Evolutionary conservation across 805 yeast species (phyloP), one percentile per base, ranked within the genome.

Genomic region (Torulaspora maleeae): DNA sequence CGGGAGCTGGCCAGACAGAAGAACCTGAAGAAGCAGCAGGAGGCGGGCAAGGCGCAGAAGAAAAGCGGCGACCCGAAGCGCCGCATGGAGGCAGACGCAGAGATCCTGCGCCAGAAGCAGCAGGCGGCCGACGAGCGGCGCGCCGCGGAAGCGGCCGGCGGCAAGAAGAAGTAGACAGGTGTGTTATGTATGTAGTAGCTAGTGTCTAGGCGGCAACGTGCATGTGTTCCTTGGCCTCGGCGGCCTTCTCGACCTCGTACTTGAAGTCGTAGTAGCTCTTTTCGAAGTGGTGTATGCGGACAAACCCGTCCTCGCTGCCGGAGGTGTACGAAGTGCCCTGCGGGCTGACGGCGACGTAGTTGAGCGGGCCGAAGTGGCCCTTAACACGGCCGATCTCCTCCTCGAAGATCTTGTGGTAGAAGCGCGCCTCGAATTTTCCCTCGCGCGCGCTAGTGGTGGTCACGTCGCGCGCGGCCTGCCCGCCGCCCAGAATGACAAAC

Each of bases 321-420:
- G 95, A 83, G n/a, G 95, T 90, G 67, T 85, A 93, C 39, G 91
- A 83, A 27, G 84, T 79, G 45, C 98, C 99, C 59, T 82, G 83
- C 46, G 99, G 99, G 69, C 89, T 96, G 43, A 88, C 86, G 27
- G 96, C 96, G 52, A 93, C 78, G 55, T 86, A 81, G 74, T 93
- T 93, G 60, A 93, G 79, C 38, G 99, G 99, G 75, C 99, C 99
- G 76, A 93, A 93, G 74, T 93, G 99, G 47, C 99, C 99, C 71
- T 86, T 87, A 41, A 93, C 91, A 71, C 96, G 83, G 55, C 98
- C 99, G 54, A 93, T 82, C 69, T 91, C 98, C 64, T 91, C 98
- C 68, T 83, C 84, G 68, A 90, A 93, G 41, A 93, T 79, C 72
- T 91, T 93, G 72, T 93, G 98, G 71, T 82, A 88, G 67, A 93